These are phyloP conservation scores for Nothophytophthora sp. DNA, from an alignment of 352 stramenopile genomes.

Conservation along the genomic window DNA sequence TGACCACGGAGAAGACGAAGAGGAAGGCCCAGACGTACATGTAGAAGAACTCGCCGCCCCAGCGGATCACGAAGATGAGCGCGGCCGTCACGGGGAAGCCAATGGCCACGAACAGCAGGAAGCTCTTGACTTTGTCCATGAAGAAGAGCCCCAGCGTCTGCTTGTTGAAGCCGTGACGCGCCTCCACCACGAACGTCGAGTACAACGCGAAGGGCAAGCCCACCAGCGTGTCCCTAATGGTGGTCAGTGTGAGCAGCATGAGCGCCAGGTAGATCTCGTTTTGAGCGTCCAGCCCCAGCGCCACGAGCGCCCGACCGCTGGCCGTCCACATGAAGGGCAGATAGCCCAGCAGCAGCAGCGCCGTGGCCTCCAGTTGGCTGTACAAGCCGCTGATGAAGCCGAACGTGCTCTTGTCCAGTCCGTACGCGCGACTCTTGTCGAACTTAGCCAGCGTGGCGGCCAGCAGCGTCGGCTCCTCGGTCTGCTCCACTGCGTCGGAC, in stretches of 20 bases:
- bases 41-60: constrained; percentile 75
- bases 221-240: constrained; percentile 57
- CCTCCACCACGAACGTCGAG: constrained; percentile 97
- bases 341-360: constrained; percentile 91
- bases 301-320: constrained; percentile 59
- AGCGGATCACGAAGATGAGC: constrained; percentile 75
- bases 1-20: constrained; percentile 92
- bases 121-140: constrained; percentile 94
- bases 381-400: constrained; percentile 91
- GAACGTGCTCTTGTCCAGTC: constrained; percentile 96
- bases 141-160: constrained; percentile 94
- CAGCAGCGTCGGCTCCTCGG: constrained; percentile 67
- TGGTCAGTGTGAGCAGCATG: constrained; percentile 71
- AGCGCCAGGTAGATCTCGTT: constrained; percentile 88
- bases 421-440: constrained; percentile 92
- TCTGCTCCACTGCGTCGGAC: too few species aligned
- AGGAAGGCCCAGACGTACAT: constrained; percentile 97
- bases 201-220: constrained; percentile 84
- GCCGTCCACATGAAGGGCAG: constrained; percentile 94
- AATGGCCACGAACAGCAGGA: constrained; percentile 87
- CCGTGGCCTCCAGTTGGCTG: constrained; percentile 79
- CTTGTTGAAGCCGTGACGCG: constrained; percentile 98
- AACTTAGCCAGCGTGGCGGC: constrained; percentile 92
- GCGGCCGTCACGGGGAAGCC: constrained; percentile 63
- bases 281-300: constrained; percentile 50